phyloP scores from a whole-genome alignment of 345 rosid genomes.

The Cardamine chenopodiifolia region DNA sequence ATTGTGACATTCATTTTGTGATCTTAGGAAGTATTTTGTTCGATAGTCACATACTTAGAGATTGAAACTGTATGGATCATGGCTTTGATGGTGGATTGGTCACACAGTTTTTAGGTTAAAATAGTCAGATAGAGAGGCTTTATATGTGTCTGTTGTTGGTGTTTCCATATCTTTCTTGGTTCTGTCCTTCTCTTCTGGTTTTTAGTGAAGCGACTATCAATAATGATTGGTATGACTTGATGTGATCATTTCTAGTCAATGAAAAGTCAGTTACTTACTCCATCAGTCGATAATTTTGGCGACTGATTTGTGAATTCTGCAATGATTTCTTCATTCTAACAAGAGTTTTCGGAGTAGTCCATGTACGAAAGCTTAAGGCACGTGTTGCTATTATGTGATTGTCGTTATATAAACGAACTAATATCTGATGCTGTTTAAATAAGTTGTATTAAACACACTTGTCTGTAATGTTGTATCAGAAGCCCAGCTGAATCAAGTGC shows the following conservation, averaged over 20 bases:
- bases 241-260: constrained; percentile 1
- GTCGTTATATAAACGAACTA: neutral
- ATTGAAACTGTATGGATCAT: neutral
- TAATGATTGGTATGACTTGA: neutral
- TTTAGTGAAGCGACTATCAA: neutral
- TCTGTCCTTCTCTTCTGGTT: neutral
- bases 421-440: neutral
- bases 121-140: neutral
- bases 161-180: constrained; percentile 15
- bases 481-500: constrained; percentile 52
- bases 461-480: constrained; percentile 48
- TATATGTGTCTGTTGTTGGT: constrained; percentile 13
- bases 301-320: neutral
- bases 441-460: constrained; percentile 17
- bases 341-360: neutral
- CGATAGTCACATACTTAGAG: neutral
- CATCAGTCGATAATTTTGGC: neutral
- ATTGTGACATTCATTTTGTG: neutral
- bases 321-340: neutral
- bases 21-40: neutral
- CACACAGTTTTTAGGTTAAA: neutral
- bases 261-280: neutral
- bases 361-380: neutral
- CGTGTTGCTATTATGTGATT: neutral
- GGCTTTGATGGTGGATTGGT: neutral